A percentile compares a stretch with the other conserved stretches of the same genome.
Conservation (phyloP, 140 eudicot species). For the Cichorium intybus region DNA sequence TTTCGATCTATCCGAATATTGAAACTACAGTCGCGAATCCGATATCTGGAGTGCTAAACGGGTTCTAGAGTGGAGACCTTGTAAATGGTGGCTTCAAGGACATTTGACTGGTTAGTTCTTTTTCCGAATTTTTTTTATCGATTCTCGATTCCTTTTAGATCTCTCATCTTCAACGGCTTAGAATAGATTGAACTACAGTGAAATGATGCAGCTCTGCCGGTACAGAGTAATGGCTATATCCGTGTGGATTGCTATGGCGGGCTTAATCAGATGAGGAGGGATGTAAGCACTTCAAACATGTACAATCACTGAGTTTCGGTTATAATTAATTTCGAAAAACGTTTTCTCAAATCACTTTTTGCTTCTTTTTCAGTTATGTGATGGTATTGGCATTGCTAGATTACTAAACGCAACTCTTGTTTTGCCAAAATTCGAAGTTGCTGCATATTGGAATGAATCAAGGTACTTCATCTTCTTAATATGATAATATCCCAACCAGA, state of each 20-base stretch:
- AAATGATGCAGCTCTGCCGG: slow-evolving; percentile 95
- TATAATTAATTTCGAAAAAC: not conserved
- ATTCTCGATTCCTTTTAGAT: not conserved
- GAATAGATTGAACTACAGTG: slow-evolving; percentile 6
- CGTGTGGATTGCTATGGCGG: slow-evolving; percentile 99
- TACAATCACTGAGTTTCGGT: not conserved
- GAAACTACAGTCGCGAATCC: slow-evolving; percentile 34
- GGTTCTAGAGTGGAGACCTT: slow-evolving; percentile 71
- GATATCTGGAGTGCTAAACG: slow-evolving; percentile 72
- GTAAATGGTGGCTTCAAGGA: slow-evolving; percentile 82
- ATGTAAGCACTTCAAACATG: slow-evolving; percentile 49
- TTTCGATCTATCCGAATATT: not conserved
- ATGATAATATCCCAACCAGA: not conserved
- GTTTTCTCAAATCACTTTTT: not conserved
- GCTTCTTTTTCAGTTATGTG: slow-evolving; percentile 60
- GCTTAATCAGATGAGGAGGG: slow-evolving; percentile 98
- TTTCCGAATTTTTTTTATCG: not conserved
- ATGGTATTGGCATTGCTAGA: slow-evolving; percentile 95
- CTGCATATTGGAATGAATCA: slow-evolving; percentile 98
- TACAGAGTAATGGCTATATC: slow-evolving; percentile 76
- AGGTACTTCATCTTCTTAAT: slow-evolving; percentile 42
- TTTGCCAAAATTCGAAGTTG: slow-evolving; percentile 94
- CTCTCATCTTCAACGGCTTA: not conserved
- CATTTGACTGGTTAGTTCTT: slow-evolving; percentile 59
- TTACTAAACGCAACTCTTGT: slow-evolving; percentile 93